Conservation (phyloP, 2,329 filamentous ascomycete genomes). For the Chrysoporthe cubensis region DNA sequence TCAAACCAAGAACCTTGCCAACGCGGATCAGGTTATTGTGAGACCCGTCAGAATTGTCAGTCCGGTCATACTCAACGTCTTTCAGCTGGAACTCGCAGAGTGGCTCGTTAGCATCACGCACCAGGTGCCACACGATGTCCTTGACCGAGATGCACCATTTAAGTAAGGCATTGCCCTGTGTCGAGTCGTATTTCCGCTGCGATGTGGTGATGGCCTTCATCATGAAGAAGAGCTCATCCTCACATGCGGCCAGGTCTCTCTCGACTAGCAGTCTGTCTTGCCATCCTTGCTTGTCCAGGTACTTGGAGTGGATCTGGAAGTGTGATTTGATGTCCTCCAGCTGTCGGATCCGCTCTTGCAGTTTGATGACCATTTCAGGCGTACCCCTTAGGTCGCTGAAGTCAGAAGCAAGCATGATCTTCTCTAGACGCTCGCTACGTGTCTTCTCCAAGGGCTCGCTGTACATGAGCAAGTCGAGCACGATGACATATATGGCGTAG, state of each 20-base stretch:
- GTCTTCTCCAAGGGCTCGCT: constrained; percentile 97
- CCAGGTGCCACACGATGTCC: constrained; percentile 96
- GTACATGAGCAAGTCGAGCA: constrained; percentile 92
- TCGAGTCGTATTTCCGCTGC: constrained; percentile 80
- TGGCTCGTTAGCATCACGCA: constrained; percentile 83
- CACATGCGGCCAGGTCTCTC: constrained; percentile 83
- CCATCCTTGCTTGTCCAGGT: constrained; percentile 88
- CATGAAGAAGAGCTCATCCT: constrained; percentile 98
- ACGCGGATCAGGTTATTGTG: constrained; percentile 93
- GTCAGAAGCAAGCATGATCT: constrained; percentile 98
- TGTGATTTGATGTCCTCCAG: constrained; percentile 95
- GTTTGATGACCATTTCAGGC: constrained; percentile 86
- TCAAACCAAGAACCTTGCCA: constrained; percentile 84
- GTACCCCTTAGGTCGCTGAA: constrained; percentile 96
- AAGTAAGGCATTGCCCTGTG: constrained; percentile 77
- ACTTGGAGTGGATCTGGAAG: constrained; percentile 90
- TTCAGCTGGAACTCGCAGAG: constrained; percentile 91
- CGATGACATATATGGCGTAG: constrained; percentile 97
- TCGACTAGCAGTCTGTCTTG: constrained; percentile 88
- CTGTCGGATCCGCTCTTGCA: constrained; percentile 91
- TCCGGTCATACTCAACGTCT: constrained; percentile 90
- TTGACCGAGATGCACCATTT: constrained; percentile 93
- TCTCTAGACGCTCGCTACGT: constrained; percentile 91
- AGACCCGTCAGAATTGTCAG: constrained; percentile 95
- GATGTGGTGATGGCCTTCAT: constrained; percentile 99